phyloP scores from a whole-genome alignment of 2,329 filamentous ascomycete genomes.

The Alternaria sp. region DNA sequence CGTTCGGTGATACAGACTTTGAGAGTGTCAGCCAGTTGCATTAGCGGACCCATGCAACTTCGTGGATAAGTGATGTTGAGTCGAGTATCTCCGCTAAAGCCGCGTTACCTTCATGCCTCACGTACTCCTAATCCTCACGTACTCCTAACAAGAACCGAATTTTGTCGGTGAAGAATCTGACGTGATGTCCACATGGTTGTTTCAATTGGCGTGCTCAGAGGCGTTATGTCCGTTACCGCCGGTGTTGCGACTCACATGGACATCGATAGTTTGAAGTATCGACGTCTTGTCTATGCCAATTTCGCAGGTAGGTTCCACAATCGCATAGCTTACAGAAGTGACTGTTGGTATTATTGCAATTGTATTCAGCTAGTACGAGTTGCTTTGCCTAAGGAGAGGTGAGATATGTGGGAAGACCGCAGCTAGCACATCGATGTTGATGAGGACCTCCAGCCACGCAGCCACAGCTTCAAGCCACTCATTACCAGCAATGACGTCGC shows the following conservation, averaged over 20 bases:
- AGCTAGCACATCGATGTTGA: not conserved
- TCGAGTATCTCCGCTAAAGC: not conserved
- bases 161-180: not conserved
- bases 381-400: not conserved
- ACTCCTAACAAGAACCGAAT: not conserved
- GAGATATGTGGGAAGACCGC: not conserved
- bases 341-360: no score
- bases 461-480: slow-evolving; percentile 13
- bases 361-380: no score
- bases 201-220: not conserved
- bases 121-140: not conserved
- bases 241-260: no score
- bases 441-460: not conserved
- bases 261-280: not conserved
- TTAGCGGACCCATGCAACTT: not conserved
- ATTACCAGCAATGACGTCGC: slow-evolving; percentile 13
- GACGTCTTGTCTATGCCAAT: not conserved
- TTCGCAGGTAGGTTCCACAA: not conserved
- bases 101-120: not conserved
- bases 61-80: not conserved
- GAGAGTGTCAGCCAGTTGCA: not conserved
- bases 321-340: not conserved
- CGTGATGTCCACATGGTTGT: not conserved
- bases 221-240: not conserved
- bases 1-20: not conserved